Evolutionary conservation across 352 stramenopile species (phyloP), one percentile per base, ranked within the genome.

Genomic region (Phytophthora tubulina): DNA sequence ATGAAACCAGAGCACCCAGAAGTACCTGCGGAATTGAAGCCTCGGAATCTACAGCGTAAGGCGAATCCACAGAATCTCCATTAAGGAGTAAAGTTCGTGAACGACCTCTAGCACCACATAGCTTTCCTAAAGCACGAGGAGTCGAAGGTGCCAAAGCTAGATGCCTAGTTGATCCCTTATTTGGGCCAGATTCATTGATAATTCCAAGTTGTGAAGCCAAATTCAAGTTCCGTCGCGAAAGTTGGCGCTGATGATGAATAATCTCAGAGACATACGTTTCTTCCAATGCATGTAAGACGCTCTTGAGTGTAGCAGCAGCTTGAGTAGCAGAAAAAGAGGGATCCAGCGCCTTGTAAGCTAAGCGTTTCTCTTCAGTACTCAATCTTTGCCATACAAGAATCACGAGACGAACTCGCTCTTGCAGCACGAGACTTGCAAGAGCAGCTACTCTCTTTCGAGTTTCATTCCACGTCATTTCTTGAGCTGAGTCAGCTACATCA

Each of bases 181-280:
- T 60, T 1, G 63, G 13, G 13, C n/a, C 39, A 42, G 35, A 66
- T 33, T 70, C 70, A 35, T 17, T 73, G 42, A 64, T 65, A 35
- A 58, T 68, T 13, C 58, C 48, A 30, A 67, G 62, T 42, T 75
- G 72, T 0, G 54, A 76, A 1, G 46, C 55, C 6, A 79, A 8
- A 44, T 75, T 75, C 17, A 81, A 31, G 15, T 67, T 80, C 21
- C 50, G 58, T 35, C 66, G 44, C 4, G 79, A 78, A 4, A 76
- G 52, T 27, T 82, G 76, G 3, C 79, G 73, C 3, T 78, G 80
- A 8, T 82, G 79, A 58, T 86, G 69, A n/a, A 84, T 82, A 64
- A 91, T 74, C 68, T 92, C 82, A 2, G 81, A 79, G 4, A 82
- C 72, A 57, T 92, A 92, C n/a, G 80, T 76, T 30, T 89, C 83